Evolutionary conservation across 2,329 filamentous ascomycete species (phyloP).

Genomic region (Paecilomyces niveus): DNA sequence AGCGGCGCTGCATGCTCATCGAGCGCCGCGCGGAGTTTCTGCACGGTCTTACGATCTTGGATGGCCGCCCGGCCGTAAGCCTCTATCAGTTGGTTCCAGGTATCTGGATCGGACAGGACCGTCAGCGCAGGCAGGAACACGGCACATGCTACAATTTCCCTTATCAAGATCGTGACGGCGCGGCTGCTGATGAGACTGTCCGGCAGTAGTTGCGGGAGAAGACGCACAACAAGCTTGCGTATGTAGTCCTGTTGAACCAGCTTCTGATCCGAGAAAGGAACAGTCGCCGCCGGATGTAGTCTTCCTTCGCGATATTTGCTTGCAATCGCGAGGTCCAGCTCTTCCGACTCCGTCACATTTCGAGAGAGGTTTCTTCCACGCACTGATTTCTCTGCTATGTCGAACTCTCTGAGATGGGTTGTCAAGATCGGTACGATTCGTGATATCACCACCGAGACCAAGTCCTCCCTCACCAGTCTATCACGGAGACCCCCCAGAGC

Average conservation of each 20-base stretch:
- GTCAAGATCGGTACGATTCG: constrained; percentile 83
- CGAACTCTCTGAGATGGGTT: constrained; percentile 80
- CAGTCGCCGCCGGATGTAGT: constrained; percentile 75
- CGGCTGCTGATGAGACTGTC: constrained; percentile 68
- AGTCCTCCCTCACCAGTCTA: constrained; percentile 65
- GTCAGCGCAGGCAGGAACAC: constrained; percentile 76
- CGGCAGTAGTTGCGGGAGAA: constrained; percentile 71
- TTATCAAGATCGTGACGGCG: constrained; percentile 70
- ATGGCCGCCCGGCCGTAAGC: constrained; percentile 77
- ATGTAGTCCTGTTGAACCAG: constrained; percentile 83
- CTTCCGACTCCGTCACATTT: constrained; percentile 90
- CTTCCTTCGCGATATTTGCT: constrained; percentile 84
- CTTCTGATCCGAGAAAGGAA: constrained; percentile 78
- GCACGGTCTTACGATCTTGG: constrained; percentile 91
- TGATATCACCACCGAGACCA: constrained; percentile 76
- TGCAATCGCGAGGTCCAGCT: constrained; percentile 93
- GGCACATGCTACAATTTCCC: constrained; percentile 90
- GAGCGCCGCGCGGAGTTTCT: constrained; percentile 80
- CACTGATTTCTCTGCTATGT: constrained; percentile 79
- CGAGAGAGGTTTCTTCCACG: constrained; percentile 81
- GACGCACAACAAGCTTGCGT: constrained; percentile 61
- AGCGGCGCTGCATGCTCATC: constrained; percentile 89
- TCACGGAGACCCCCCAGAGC: constrained; percentile 66
- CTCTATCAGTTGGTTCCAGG: constrained; percentile 95
- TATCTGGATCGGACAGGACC: constrained; percentile 82